Evolutionary conservation across 1,284 basidiomycete species (phyloP), one percentile per base, ranked within the genome.

Genomic region (Trametes versicolor): DNA sequence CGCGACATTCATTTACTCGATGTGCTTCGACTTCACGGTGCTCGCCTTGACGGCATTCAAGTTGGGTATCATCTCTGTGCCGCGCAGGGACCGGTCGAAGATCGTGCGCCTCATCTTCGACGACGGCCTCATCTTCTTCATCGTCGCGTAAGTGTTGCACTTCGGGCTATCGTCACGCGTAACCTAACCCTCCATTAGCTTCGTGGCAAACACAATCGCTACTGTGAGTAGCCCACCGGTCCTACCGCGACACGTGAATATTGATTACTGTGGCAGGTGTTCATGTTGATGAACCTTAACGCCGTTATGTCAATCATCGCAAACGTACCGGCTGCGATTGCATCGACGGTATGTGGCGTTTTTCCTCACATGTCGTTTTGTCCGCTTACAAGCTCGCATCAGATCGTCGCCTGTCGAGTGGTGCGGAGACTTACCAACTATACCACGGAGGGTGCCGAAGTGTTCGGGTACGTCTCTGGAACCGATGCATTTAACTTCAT

Each of bases 251-350:
- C 57, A 37, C 34, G 2, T 21, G 13, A 12, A 21, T 55, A 68
- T 47, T 50, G 0, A 54, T 48, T 45, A 60, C 41, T 57, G 29
- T 32, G 29, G 1, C 65, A 88, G 87, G 80, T 85, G 50, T 91
- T 92, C 75, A 91, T 92, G 89, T 74, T 91, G 29, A 74, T 91
- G 29, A 82, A 92, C 74, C 76, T 92, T 50, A 92, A 92, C 71
- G 81, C 90, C 1, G 86, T 91, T 60, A 90, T 92, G 89, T 89
- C 87, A 21, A 87, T 92, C 74, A 89, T 92, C 63, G 87, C 85
- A 34, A 91, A 92, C 71, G 89, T 92, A 37, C 90, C 90, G 2
- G 89, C 90, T 51, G 89, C 89, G 12, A 84, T 90, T 62, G 83
- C 85, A 6, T 87, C 87, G 12, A 89, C 88, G 12, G 89, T 90